These are phyloP conservation scores for Cladosporium sphaerospermum DNA, from an alignment of 2,329 filamentous ascomycete genomes.

Conservation along the genomic window DNA sequence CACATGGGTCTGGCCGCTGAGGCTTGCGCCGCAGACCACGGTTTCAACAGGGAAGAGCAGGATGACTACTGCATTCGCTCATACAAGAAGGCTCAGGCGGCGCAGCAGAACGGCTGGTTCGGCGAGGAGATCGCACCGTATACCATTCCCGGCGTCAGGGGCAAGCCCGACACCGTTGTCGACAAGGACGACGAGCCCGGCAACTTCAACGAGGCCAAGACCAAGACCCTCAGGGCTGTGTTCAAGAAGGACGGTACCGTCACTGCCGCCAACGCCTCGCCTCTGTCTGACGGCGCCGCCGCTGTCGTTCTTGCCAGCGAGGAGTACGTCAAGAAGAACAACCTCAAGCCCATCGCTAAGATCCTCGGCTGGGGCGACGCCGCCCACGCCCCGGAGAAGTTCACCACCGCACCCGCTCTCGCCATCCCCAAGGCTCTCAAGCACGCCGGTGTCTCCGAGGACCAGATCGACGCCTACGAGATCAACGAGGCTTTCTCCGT, in stretches of 20 bases:
- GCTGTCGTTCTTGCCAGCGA: constrained; percentile 92
- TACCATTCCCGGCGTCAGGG: constrained; percentile 78
- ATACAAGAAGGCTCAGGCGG: constrained; percentile 88
- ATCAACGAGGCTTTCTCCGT: constrained; percentile 99
- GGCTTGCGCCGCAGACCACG: constrained; percentile 82
- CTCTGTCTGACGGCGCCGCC: constrained; percentile 89
- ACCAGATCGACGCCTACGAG: constrained; percentile 86
- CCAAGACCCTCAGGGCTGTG: constrained; percentile 55
- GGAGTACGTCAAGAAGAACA: constrained; percentile 85
- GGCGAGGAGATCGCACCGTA: constrained; percentile 81
- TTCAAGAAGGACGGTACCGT: constrained; percentile 85
- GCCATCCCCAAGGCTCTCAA: constrained; percentile 96
- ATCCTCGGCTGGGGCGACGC: constrained; percentile 97
- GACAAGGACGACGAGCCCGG: constrained; percentile 92
- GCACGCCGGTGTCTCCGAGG: constrained; percentile 76
- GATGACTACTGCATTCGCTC: constrained; percentile 93
- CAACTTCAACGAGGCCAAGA: constrained; percentile 60
- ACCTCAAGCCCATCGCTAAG: constrained; percentile 87
- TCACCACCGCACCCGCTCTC: constrained; percentile 87
- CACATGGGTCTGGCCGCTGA: constrained; percentile 94
- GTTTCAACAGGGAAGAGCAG: constrained; percentile 75
- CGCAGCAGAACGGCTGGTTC: constrained; percentile 76
- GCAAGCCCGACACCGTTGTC: constrained; percentile 77
- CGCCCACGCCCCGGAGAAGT: constrained; percentile 83
- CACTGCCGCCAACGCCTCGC: constrained; percentile 93